These are phyloP conservation scores for Suhomyces coccinellae DNA, from an alignment of 1,139 yeast genomes.

Conservation along the genomic window DNA sequence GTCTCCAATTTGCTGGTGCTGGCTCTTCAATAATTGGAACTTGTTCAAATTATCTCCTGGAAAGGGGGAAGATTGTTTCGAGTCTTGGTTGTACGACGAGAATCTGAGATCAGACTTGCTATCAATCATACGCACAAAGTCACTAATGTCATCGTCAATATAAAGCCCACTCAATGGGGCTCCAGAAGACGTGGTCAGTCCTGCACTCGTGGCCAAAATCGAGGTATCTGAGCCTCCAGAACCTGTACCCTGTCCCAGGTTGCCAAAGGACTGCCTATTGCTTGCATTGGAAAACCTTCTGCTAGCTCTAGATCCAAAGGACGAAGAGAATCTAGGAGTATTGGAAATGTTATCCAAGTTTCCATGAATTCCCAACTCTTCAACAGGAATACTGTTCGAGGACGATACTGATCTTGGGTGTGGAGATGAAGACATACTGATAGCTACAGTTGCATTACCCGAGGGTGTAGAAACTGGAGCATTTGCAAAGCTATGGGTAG, in stretches of 20 bases:
- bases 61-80: slow-evolving; percentile 8
- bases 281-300: slow-evolving; percentile 44
- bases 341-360: slow-evolving; percentile 25
- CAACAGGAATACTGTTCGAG: slow-evolving; percentile 32
- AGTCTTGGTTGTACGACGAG: slow-evolving; percentile 13
- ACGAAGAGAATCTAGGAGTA: slow-evolving; percentile 54
- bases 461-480: slow-evolving; percentile 28
- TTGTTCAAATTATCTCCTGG: slow-evolving; percentile 32
- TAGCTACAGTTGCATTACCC: slow-evolving; percentile 5
- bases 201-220: slow-evolving; percentile 36
- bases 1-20: slow-evolving; percentile 52
- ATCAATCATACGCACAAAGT: slow-evolving; percentile 81
- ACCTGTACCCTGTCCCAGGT: slow-evolving; percentile 14
- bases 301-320: slow-evolving; percentile 56
- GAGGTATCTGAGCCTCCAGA: slow-evolving; percentile 21
- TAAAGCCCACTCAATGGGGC: slow-evolving; percentile 45
- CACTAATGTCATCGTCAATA: slow-evolving; percentile 71
- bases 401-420: slow-evolving; percentile 44
- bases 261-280: slow-evolving; percentile 27
- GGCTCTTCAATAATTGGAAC: slow-evolving; percentile 40
- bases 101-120: slow-evolving; percentile 55
- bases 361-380: slow-evolving; percentile 25
- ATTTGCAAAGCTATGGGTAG: slow-evolving; percentile 32
- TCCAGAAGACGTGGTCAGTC: slow-evolving; percentile 36
- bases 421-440: slow-evolving; percentile 19